A percentile compares a stretch with the other conserved stretches of the same genome.
Conservation (phyloP, 2,329 filamentous ascomycete species). For the Pseudogymnoascus sp. region DNA sequence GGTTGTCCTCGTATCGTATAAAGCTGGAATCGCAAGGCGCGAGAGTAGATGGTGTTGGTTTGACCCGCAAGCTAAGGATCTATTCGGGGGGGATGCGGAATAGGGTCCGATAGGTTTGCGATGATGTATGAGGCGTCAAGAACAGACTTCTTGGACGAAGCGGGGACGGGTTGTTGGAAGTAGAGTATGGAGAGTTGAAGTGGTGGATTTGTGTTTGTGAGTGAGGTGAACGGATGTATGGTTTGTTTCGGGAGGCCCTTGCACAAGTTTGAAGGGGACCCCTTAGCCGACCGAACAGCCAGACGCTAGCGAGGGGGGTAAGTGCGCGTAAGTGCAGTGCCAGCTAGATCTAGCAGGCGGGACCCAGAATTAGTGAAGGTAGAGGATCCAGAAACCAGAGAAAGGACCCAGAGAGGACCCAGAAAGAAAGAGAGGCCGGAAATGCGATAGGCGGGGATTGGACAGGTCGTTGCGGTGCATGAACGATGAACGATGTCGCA, state of each 20-base stretch:
- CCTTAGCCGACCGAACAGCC: background rate
- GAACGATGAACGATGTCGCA: background rate
- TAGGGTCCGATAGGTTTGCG: background rate
- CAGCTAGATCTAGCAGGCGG: background rate
- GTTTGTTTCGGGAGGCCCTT: background rate
- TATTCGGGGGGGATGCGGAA: background rate
- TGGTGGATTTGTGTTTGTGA: background rate
- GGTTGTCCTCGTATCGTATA: background rate
- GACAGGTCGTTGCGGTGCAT: background rate
- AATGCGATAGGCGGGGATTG: background rate
- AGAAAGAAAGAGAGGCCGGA: background rate
- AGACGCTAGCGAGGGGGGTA: background rate
- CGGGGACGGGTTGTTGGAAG: background rate
- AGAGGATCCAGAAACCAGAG: background rate
- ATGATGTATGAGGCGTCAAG: background rate
- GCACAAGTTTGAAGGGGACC: background rate
- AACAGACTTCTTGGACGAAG: background rate
- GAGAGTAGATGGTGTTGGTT: background rate
- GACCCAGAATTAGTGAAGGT: background rate
- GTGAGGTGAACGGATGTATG: background rate
- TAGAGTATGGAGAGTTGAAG: background rate
- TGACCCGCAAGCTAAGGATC: background rate
- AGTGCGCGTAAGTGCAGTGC: background rate
- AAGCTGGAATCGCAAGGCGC: background rate
- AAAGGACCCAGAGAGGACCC: background rate